Evolutionary conservation across 2,329 filamentous ascomycete genomes (phyloP), one percentile per base, ranked within the genome.

Genomic region (Phoma sp.): DNA sequence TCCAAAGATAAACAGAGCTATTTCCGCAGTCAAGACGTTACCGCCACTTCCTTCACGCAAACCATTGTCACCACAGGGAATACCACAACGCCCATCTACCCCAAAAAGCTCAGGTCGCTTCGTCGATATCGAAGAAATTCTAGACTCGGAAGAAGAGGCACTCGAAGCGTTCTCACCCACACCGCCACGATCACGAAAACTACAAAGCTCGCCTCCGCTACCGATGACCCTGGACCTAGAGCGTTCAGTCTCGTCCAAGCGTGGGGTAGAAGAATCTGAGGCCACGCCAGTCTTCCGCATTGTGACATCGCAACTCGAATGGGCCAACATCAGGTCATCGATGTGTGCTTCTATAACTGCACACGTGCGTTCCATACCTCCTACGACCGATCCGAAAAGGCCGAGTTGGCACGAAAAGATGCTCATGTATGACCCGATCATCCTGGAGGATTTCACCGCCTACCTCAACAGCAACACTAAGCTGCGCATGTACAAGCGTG

Each of bases 371-470:
- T 69, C 72, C 6, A 76, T 80, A 25, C 76, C 74, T 5, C 74
- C 74, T 2, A 75, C 72, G 8, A 62, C 57, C 2, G 71, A 82
- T 52, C 70, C 73, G 6, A 72, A 67, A 6, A 68, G 72, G 2
- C 82, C 81, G 2, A 92, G 85, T 2, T 98, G 93, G 91, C 83
- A 96, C 65, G 92, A 98, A 75, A 96, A 92, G 77, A 97, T 99
- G 41, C 80, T 98, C 6, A 85, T 98, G 72, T 98, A 96, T 71
- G 93, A 98, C 67, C 92, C 94, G 0, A 89, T 99, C 38, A 82
- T 95, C 1, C 76, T 97, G 0, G 94, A 98, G 75, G 92, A 97
- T 62, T 79, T 99, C 13, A 84, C 93, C 0, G 77, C 79, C 0
- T 98, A 92, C 90, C 77, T 98, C 15, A 97, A 96, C 37, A 61